Conservation (phyloP, 2,329 filamentous ascomycete species). For the Apiospora rasikravindrae region DNA sequence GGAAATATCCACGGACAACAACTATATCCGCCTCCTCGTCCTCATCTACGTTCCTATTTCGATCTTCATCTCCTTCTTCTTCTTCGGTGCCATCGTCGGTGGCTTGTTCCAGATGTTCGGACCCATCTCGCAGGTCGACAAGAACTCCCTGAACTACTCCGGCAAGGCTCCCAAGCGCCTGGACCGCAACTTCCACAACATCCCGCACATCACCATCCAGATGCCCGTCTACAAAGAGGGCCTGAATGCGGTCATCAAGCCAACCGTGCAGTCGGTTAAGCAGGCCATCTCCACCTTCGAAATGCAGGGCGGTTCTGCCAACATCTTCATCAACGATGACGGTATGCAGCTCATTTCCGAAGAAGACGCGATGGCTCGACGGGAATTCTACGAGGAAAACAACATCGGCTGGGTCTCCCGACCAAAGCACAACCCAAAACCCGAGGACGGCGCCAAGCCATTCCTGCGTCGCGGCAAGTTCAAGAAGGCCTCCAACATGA, state of each 20-base stretch:
- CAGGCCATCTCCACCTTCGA: constrained; percentile 65
- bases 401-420: constrained; percentile 63
- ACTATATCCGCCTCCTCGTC: constrained; percentile 60
- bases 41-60: constrained; percentile 57
- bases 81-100: constrained; percentile 56
- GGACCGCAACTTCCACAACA: constrained; percentile 43
- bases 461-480: constrained; percentile 70
- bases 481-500: constrained; percentile 77
- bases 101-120: constrained; percentile 57
- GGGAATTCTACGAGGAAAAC: constrained; percentile 62
- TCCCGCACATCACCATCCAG: constrained; percentile 56
- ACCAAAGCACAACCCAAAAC: constrained; percentile 56
- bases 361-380: constrained; percentile 53
- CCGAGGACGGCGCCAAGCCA: constrained; percentile 51
- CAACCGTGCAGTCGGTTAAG: constrained; percentile 61
- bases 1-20: constrained; percentile 58
- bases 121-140: constrained; percentile 50
- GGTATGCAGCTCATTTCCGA: constrained; percentile 66
- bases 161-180: constrained; percentile 44
- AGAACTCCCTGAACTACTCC: constrained; percentile 54
- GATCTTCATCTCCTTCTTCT: constrained; percentile 60
- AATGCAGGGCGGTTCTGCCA: constrained; percentile 67
- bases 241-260: constrained; percentile 54
- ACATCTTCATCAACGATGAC: constrained; percentile 72
- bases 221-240: constrained; percentile 59